Conservation (phyloP, 1,284 basidiomycete species). For the Leucoagaricus sp. region DNA sequence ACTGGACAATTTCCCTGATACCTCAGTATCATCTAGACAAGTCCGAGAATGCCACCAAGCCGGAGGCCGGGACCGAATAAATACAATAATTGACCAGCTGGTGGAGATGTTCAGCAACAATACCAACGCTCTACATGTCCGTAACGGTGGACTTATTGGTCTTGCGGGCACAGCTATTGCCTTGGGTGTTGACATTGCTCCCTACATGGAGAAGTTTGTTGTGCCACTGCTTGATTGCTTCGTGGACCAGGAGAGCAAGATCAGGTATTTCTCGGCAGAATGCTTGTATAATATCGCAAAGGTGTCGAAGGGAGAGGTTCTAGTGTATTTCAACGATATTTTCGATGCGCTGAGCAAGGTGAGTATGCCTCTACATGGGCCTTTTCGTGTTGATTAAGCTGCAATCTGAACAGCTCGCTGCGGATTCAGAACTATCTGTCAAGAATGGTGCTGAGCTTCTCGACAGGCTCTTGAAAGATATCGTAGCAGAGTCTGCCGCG, state of each 20-base stretch:
- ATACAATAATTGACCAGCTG: constrained; percentile 91
- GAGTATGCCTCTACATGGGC: constrained; percentile 23
- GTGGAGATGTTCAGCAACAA: constrained; percentile 88
- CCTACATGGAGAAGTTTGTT: constrained; percentile 93
- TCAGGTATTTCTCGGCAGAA: constrained; percentile 97
- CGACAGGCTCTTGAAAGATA: constrained; percentile 95
- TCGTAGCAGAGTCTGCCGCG: constrained; percentile 95
- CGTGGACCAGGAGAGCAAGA: constrained; percentile 91
- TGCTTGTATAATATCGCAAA: constrained; percentile 99
- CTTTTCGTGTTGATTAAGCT: constrained; percentile 1
- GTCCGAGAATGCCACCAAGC: constrained; percentile 86
- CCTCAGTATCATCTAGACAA: constrained; percentile 47
- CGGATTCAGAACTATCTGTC: constrained; percentile 95
- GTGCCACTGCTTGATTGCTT: constrained; percentile 93
- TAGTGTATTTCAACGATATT: constrained; percentile 98
- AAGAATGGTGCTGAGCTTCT: constrained; percentile 99
- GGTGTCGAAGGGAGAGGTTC: constrained; percentile 95
- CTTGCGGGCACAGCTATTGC: constrained; percentile 97
- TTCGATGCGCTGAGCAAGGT: constrained; percentile 98
- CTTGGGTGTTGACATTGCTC: constrained; percentile 88
- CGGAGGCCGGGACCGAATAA: constrained; percentile 81
- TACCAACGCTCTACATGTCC: constrained; percentile 82
- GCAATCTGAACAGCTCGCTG: constrained; percentile 72
- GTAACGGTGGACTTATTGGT: constrained; percentile 96
- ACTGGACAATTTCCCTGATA: constrained; percentile 2